A percentile compares a stretch with the other conserved stretches of the same genome.
Evolutionary conservation across 2,329 filamentous ascomycete genomes (phyloP).

Genomic region (Leptographium procerum): DNA sequence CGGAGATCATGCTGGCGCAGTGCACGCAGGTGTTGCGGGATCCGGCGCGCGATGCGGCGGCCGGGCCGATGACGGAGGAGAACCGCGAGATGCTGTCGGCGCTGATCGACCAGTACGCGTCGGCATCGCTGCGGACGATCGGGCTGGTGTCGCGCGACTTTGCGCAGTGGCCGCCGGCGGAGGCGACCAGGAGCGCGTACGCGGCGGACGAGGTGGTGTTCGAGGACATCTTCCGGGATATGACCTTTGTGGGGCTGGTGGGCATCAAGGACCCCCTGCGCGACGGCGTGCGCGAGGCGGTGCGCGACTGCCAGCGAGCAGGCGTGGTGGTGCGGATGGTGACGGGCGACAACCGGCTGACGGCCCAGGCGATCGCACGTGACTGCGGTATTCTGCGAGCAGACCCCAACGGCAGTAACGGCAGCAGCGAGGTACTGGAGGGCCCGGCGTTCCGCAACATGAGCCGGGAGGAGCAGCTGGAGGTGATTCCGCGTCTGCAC

Average conservation of each 20-base stretch:
- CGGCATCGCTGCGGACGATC: conserved; percentile 72
- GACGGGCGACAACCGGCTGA: conserved; percentile 71
- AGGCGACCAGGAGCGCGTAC: conserved; percentile 34
- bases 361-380: conserved; percentile 65
- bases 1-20: conserved; percentile 49
- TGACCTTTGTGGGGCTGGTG: conserved; percentile 59
- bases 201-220: conserved; percentile 49
- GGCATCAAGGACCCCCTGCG: conserved; percentile 76
- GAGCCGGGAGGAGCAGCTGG: conserved; percentile 50
- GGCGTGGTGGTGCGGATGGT: conserved; percentile 79
- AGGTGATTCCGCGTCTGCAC: conserved; percentile 56
- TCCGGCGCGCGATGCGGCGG: conserved; percentile 31
- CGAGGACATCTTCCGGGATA: conserved; percentile 54
- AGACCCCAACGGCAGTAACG: no score
- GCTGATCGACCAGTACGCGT: conserved; percentile 68
- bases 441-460: conserved; percentile 69
- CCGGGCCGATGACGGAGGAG: conserved; percentile 35
- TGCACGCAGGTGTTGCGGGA: conserved; percentile 41
- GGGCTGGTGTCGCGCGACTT: conserved; percentile 78
- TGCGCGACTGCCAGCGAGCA: conserved; percentile 60
- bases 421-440: conserved; percentile 47
- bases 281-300: conserved; percentile 61
- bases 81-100: conserved; percentile 47
- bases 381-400: conserved; percentile 66
- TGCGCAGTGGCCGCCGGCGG: conserved; percentile 67